Evolutionary conservation across 805 yeast genomes (phyloP).

Genomic region (Myxozyma monticola): DNA sequence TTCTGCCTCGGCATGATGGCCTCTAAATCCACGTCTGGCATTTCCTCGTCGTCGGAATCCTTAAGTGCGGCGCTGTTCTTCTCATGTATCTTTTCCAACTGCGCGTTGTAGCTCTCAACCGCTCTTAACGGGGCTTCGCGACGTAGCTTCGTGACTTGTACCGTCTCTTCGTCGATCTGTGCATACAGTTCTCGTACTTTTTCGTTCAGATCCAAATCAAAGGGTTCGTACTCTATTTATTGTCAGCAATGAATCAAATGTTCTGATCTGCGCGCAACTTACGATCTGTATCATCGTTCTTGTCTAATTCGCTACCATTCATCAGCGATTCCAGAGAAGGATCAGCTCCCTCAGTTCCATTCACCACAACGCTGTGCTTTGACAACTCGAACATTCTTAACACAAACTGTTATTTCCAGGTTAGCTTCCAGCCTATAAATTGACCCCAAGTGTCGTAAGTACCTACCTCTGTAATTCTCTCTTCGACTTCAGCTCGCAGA

Average conservation of each 20-base stretch:
- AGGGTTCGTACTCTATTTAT: conserved; percentile 57
- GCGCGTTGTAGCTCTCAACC: conserved; percentile 40
- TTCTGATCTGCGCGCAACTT: too few relatives aligned
- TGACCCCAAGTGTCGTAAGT: not conserved
- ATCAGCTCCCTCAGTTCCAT: conserved; percentile 46
- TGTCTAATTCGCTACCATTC: conserved; percentile 31
- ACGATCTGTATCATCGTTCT: conserved; percentile 29
- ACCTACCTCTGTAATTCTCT: conserved; percentile 43
- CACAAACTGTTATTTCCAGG: conserved; percentile 38
- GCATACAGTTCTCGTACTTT: conserved; percentile 49
- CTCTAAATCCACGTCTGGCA: not conserved
- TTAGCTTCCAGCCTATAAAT: not conserved
- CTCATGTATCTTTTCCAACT: conserved; percentile 34
- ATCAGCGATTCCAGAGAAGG: conserved; percentile 35
- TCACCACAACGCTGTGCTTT: conserved; percentile 54
- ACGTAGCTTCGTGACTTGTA: conserved; percentile 56
- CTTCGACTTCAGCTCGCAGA: conserved; percentile 47
- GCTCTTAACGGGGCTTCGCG: conserved; percentile 39
- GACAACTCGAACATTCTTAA: conserved; percentile 56
- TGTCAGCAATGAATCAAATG: conserved; percentile 32
- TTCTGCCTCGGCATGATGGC: conserved; percentile 13
- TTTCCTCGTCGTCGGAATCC: conserved; percentile 2
- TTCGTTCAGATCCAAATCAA: conserved; percentile 63
- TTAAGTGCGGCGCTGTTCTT: not conserved
- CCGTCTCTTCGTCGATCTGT: conserved; percentile 49